phyloP scores from a whole-genome alignment of 257 asterid genomes.

The Nicotiana tabacum region DNA sequence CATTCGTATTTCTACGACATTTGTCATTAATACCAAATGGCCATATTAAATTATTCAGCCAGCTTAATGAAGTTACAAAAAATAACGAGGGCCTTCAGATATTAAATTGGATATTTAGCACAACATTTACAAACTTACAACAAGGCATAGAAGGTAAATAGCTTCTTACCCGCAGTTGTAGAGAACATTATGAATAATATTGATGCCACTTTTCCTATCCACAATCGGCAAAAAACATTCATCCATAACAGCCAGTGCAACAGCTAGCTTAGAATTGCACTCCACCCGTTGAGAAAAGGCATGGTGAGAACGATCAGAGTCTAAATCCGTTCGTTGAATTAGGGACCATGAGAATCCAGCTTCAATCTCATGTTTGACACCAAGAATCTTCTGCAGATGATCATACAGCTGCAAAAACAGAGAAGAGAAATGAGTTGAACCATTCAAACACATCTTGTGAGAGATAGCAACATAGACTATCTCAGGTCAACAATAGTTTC shows the following conservation, averaged over 20 bases:
- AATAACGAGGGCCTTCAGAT: background rate
- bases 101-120: background rate
- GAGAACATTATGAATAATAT: conserved; percentile 68
- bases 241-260: conserved; percentile 77
- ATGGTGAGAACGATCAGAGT: conserved; percentile 52
- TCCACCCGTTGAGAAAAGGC: conserved; percentile 72
- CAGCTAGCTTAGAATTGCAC: conserved; percentile 94
- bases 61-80: background rate
- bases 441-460: background rate
- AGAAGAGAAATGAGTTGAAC: background rate
- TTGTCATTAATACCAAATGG: background rate
- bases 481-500: background rate
- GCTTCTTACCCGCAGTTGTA: conserved; percentile 86
- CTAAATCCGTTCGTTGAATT: conserved; percentile 63
- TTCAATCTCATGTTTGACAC: conserved; percentile 80
- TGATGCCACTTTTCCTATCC: conserved; percentile 89
- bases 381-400: conserved; percentile 75
- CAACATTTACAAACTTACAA: background rate
- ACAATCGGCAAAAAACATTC: conserved; percentile 91
- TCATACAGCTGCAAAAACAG: conserved; percentile 59
- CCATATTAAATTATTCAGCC: background rate
- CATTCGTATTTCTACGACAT: background rate
- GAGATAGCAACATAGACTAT: background rate
- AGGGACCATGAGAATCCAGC: conserved; percentile 93
- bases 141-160: conserved; percentile 5